Evolutionary conservation across 2,329 filamentous ascomycete genomes (phyloP), one percentile per base, ranked within the genome.

Genomic region (Talaromyces marneffei): DNA sequence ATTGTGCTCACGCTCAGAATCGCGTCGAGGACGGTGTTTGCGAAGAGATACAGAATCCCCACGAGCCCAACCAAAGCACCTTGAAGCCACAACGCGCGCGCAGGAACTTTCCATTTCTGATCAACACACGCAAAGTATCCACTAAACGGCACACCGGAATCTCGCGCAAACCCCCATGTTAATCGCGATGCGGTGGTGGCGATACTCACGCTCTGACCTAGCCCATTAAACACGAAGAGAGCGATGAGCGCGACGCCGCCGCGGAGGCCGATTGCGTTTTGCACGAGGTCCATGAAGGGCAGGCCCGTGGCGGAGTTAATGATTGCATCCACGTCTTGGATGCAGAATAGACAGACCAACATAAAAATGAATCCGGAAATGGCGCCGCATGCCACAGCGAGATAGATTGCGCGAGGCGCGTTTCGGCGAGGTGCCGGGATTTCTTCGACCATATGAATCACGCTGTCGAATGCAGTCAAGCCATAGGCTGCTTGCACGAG

Each of bases 221-320:
- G 69, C 3, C 83, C 75, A 2, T 84, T 70, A 18, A 85, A 76
- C 4, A 75, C 69, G 0, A 78, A 75, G 78, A 85, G 83, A 20
- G 79, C 77, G 1, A 79, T 78, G 0, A 82, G 78, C 0, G 79
- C 82, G 1, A 76, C 77, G 2, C 76, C 69, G 18, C 78, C 81
- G 1, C 77, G 71, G 63, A 83, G 78, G 66, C 81, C 79, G 1
- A 82, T 81, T 1, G 79, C 79, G 37, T 83, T 77, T 63, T 77
- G 77, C 62, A 85, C 85, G 23, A 86, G 78, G 55, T 84, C 77
- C 66, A 87, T 85, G 64, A 85, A 85, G 0, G 85, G 84, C 53
- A 82, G 84, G 0, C 78, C 78, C 0, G 82, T 83, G 0, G 75
- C 74, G 0, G 77, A 78, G 0, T 71, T 70, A 2, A 83, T 69